Percentiles rank a stretch among this genome's conserved stretches.
These are phyloP conservation scores for Chrysanthemum seticuspe DNA, from an alignment of 129 eudicot species.

Conservation along the genomic window DNA sequence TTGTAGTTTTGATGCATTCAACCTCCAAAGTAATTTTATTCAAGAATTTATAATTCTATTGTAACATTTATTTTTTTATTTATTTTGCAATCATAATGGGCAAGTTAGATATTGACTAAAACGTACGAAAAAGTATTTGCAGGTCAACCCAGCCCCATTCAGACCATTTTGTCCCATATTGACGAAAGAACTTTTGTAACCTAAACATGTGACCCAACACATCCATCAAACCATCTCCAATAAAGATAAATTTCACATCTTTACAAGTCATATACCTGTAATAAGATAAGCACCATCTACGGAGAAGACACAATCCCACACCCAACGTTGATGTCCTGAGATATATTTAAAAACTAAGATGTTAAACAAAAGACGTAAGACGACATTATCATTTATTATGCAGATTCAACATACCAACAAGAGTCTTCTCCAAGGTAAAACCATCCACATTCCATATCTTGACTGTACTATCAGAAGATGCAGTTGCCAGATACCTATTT, in stretches of 20 bases:
- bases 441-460: constrained; percentile 99
- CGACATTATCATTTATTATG: constrained; percentile 3
- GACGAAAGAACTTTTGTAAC: too few species aligned
- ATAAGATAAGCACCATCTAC: constrained; percentile 97
- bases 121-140: too few species aligned
- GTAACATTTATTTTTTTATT: too few species aligned
- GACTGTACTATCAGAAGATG: constrained; percentile 91
- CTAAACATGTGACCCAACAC: too few species aligned
- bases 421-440: constrained; percentile 84
- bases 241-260: not conserved
- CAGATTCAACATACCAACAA: constrained; percentile 52
- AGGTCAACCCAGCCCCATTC: too few species aligned
- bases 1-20: too few species aligned
- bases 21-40: too few species aligned
- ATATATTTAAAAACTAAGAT: constrained; percentile 13
- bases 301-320: constrained; percentile 98
- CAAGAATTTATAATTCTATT: too few species aligned
- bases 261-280: constrained; percentile 60
- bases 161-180: too few species aligned
- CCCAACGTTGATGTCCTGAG: constrained; percentile 98
- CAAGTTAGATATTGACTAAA: too few species aligned
- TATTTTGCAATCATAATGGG: too few species aligned
- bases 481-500: constrained; percentile 85
- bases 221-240: too few species aligned
- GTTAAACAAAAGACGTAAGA: not conserved